phyloP scores from a whole-genome alignment of 2,329 filamentous ascomycete genomes.

The Pseudocercospora crystallina region DNA sequence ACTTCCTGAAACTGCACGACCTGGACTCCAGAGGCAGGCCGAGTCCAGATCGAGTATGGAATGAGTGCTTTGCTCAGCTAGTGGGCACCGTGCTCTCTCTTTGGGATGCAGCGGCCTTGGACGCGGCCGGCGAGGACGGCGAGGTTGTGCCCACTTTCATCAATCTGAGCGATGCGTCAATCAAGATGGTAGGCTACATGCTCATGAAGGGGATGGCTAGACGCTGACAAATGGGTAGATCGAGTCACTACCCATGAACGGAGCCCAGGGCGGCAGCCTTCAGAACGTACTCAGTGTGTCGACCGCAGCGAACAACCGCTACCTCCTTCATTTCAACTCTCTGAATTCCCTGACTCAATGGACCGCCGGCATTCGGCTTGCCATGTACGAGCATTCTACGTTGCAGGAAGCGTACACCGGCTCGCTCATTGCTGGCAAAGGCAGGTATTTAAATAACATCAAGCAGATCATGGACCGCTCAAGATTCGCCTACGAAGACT shows the following conservation, averaged over 20 bases:
- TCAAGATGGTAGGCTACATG: slow-evolving; percentile 72
- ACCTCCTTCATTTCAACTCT: slow-evolving; percentile 94
- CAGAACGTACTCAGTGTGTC: slow-evolving; percentile 96
- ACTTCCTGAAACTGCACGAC: slow-evolving; percentile 95
- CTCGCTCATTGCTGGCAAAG: slow-evolving; percentile 91
- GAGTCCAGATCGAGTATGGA: slow-evolving; percentile 84
- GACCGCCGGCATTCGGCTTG: slow-evolving; percentile 88
- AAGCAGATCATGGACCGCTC: slow-evolving; percentile 81
- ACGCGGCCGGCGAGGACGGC: slow-evolving; percentile 79
- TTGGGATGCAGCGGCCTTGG: slow-evolving; percentile 92
- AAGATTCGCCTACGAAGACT: slow-evolving; percentile 77
- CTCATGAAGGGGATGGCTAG: background rate
- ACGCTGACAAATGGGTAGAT: slow-evolving; percentile 32
- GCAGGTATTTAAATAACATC: slow-evolving; percentile 85
- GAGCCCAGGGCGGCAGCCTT: slow-evolving; percentile 72
- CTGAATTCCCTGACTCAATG: slow-evolving; percentile 90
- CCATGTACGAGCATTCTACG: slow-evolving; percentile 91
- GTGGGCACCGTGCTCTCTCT: slow-evolving; percentile 92
- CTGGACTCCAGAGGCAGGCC: slow-evolving; percentile 86
- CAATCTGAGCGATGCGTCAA: slow-evolving; percentile 93
- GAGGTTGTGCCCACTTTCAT: slow-evolving; percentile 91
- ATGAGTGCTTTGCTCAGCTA: slow-evolving; percentile 94
- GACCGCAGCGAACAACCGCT: slow-evolving; percentile 92
- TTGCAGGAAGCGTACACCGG: slow-evolving; percentile 97
- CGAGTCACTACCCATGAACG: slow-evolving; percentile 80